A percentile compares a stretch with the other conserved stretches of the same genome.
Evolutionary conservation across 192 early-diverging fungal species (phyloP).

Genomic region (Backusella morwellensis): DNA sequence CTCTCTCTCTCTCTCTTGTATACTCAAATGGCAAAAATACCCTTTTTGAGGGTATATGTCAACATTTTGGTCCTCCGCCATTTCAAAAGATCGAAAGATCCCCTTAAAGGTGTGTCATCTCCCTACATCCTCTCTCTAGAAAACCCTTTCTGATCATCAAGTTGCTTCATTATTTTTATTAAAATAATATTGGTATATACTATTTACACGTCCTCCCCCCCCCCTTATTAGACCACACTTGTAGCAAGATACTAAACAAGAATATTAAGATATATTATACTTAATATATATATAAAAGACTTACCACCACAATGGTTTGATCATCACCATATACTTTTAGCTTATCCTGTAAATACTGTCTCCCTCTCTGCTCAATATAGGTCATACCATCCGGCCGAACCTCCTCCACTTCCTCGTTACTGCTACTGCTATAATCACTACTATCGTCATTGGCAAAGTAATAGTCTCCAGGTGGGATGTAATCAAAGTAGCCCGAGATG

Average conservation of each 20-base stretch:
- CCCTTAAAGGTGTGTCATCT: no score
- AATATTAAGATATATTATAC: not conserved
- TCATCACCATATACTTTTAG: conserved; percentile 29
- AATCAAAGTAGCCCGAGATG: not conserved
- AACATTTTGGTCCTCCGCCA: not conserved
- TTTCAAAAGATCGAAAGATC: not conserved
- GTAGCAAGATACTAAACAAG: conserved; percentile 17
- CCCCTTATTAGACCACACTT: not conserved
- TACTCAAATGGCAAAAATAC: not conserved
- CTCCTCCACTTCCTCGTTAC: not conserved
- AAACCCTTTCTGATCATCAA: not conserved
- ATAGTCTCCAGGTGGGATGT: not conserved
- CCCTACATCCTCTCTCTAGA: not conserved
- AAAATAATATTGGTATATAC: not conserved
- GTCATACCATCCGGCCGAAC: conserved; percentile 6
- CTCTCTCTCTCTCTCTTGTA: no score
- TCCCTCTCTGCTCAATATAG: conserved; percentile 12
- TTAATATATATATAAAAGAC: not conserved
- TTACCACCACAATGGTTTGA: conserved; percentile 37
- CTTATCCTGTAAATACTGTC: conserved; percentile 25
- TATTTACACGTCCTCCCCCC: not conserved
- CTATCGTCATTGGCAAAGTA: not conserved
- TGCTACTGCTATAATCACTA: not conserved
- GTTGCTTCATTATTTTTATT: not conserved
- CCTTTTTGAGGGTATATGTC: not conserved